Evolutionary conservation across 352 stramenopile species (phyloP), one percentile per base, ranked within the genome.

Genomic region (Blastocystis sp.): DNA sequence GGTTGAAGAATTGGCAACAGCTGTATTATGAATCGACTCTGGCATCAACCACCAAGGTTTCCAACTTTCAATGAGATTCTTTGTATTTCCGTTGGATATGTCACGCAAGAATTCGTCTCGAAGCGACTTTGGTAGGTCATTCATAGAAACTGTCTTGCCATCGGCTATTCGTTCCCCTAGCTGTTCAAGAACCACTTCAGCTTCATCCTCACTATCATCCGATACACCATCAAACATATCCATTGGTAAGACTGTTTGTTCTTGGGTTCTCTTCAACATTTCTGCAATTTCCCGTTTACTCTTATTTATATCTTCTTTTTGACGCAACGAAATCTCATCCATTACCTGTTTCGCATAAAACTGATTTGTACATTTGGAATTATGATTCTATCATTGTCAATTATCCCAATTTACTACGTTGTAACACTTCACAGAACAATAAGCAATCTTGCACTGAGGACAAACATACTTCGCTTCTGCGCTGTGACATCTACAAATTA

Each of bases 301-400:
- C 52, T 75, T 74, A 9, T 86, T 24, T n/a, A 73, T 71, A 43
- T 86, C 75, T 46, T 86, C 75, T 58, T 86, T 66, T 46, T 86
- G 75, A 29, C 75, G 57, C 42, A 86, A 51, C 0, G 11, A 39
- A 2, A 86, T 86, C 27, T 86, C 75, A 42, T 86, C 75, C 16
- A 86, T n/a, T 24, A 86, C 75, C 19, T 57, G 75, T 11, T 65
- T 66, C 27, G 49, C 29, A 37, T 86, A 86, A 57, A 86, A 86
- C 0, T 46, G 57, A 32, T 86, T 56, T 74, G 75, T 86, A 37
- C 75, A 86, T 11, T 71, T 77, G 16, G 57, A 19, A 77, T 75
- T 75, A 37, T 86, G 75, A 58, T 86, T 86, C 75, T 86, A 86
- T 19, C 21, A n/a, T 11, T 83, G 43, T 73, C 21, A 32, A 16